A percentile compares a stretch with the other conserved stretches of the same genome.
Evolutionary conservation across 2,329 filamentous ascomycete genomes (phyloP).

Genomic region (Clonostachys rhizophaga): DNA sequence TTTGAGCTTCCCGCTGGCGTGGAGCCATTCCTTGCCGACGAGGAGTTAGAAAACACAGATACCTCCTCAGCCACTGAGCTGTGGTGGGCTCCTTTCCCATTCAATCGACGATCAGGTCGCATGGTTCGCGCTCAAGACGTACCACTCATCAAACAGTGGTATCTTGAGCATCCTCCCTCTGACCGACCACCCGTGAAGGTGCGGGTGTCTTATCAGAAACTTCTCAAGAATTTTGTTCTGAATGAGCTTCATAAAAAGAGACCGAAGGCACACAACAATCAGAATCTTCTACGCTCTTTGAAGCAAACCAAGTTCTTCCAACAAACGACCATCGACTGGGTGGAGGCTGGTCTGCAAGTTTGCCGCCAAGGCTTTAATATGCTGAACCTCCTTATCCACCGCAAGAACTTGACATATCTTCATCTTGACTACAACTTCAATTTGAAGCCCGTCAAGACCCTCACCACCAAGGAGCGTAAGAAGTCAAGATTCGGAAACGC

Average conservation of each 20-base stretch:
- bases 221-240: slow-evolving; percentile 91
- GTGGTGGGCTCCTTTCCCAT: slow-evolving; percentile 98
- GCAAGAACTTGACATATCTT: slow-evolving; percentile 96
- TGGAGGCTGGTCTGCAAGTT: slow-evolving; percentile 96
- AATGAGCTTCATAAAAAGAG: slow-evolving; percentile 96
- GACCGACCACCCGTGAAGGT: slow-evolving; percentile 90
- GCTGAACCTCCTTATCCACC: slow-evolving; percentile 94
- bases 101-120: slow-evolving; percentile 85
- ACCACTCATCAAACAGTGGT: slow-evolving; percentile 96
- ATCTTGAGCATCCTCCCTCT: slow-evolving; percentile 88
- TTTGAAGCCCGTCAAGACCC: slow-evolving; percentile 94
- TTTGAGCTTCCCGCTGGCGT: slow-evolving; percentile 78
- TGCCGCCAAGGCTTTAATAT: slow-evolving; percentile 99
- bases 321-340: slow-evolving; percentile 98
- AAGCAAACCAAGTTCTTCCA: slow-evolving; percentile 99
- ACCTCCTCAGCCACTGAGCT: slow-evolving; percentile 88
- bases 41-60: slow-evolving; percentile 83
- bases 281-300: slow-evolving; percentile 81
- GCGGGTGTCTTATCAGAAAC: slow-evolving; percentile 95
- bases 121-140: slow-evolving; percentile 98
- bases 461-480: slow-evolving; percentile 98
- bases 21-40: slow-evolving; percentile 85
- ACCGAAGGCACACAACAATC: slow-evolving; percentile 92
- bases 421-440: slow-evolving; percentile 99
- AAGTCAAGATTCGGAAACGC: slow-evolving; percentile 99